These are phyloP conservation scores for Aspergillus chevalieri DNA, from an alignment of 2,329 filamentous ascomycete genomes.

Conservation along the genomic window DNA sequence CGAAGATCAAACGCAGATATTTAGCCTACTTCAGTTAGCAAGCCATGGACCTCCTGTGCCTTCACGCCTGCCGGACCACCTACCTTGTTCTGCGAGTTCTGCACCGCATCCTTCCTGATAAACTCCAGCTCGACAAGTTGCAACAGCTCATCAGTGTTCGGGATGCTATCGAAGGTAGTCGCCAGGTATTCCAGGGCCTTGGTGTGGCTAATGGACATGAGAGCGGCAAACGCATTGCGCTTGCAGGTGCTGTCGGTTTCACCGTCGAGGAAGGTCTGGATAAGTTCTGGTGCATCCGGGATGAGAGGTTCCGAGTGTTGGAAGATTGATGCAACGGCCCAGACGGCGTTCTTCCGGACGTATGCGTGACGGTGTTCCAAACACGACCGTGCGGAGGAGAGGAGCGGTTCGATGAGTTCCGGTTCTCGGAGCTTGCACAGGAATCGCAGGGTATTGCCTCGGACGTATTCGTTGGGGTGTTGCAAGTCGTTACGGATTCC, in stretches of 20 bases:
- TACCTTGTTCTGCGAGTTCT: constrained; percentile 91
- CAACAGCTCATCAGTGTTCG: constrained; percentile 87
- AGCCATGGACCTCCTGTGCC: neutral
- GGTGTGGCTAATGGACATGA: constrained; percentile 87
- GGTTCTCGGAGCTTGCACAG: constrained; percentile 92
- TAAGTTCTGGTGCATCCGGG: constrained; percentile 88
- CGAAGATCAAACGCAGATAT: constrained; percentile 92
- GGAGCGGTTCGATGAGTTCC: constrained; percentile 90
- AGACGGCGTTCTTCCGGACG: constrained; percentile 96
- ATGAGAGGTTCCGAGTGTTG: constrained; percentile 86
- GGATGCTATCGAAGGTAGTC: constrained; percentile 84
- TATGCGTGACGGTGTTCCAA: constrained; percentile 96
- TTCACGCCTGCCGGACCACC: constrained; percentile 12
- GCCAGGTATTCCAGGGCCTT: constrained; percentile 84
- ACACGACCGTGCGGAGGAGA: constrained; percentile 85
- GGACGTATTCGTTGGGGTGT: constrained; percentile 96
- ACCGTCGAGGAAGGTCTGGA: constrained; percentile 78
- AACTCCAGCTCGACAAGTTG: constrained; percentile 95
- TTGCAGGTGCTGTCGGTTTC: constrained; percentile 96
- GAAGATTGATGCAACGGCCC: constrained; percentile 87
- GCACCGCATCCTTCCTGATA: constrained; percentile 92
- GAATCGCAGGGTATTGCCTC: constrained; percentile 96
- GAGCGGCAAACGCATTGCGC: constrained; percentile 90
- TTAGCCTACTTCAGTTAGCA: constrained; percentile 56
- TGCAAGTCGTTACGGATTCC: constrained; percentile 96